Conservation (phyloP, 768 basidiomycete species). For the Boletus sp. region DNA sequence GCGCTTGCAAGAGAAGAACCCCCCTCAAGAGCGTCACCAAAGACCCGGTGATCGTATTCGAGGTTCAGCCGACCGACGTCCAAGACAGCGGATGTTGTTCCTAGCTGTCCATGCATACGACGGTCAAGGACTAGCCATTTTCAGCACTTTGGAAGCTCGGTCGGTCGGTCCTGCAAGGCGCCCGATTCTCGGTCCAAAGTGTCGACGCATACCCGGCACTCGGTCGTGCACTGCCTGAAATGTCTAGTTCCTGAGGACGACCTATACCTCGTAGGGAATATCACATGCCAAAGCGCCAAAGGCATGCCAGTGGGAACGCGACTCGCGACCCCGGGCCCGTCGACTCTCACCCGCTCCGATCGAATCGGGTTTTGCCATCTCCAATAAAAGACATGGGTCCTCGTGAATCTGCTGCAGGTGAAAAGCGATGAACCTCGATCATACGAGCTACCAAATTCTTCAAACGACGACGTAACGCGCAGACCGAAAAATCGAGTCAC, state of each 20-base stretch:
- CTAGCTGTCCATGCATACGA: not conserved
- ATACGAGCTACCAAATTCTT: too few relatives aligned
- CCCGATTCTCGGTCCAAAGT: not conserved
- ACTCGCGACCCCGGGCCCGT: too few relatives aligned
- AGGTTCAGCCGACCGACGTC: too few relatives aligned
- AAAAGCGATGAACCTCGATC: not conserved
- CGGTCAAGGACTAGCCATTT: not conserved
- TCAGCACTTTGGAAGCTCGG: not conserved
- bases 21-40: not conserved
- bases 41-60: not conserved
- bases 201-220: not conserved
- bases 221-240: not conserved
- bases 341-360: too few relatives aligned
- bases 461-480: too few relatives aligned
- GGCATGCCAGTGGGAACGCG: too few relatives aligned
- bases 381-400: not conserved
- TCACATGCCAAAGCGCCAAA: too few relatives aligned
- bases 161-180: not conserved
- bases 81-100: too few relatives aligned
- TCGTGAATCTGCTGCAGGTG: not conserved
- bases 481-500: too few relatives aligned
- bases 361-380: not conserved
- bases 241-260: not conserved
- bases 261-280: too few relatives aligned
- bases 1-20: too few relatives aligned